Evolutionary conservation across 2,329 filamentous ascomycete genomes (phyloP), one percentile per base, ranked within the genome.

Genomic region (Fusarium nelsonii): DNA sequence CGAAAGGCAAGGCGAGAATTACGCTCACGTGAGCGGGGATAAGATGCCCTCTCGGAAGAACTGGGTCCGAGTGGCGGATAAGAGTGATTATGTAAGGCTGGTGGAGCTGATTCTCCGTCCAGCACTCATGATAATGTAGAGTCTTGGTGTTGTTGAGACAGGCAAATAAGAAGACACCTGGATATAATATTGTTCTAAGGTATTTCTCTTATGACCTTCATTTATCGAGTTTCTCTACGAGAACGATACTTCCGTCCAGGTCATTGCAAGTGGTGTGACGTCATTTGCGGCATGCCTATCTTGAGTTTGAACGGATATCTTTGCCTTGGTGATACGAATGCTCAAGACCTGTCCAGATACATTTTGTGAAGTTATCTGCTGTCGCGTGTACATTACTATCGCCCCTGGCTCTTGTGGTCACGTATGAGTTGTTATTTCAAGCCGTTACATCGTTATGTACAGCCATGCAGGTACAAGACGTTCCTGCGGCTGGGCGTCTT

Each of bases 1-100:
- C 72, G 71, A 65, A 69, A 76, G 71, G 66, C 64, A 63, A 71
- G 23, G 14, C 8, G 20, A 20, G 20, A 20, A 4, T 20, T 20
- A 2, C 28, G 12, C 71, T 80, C 79, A 81, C 79, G 79, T 81
- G 79, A 81, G 74, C 63, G 70, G 72, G 68, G 66, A 73, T 44
- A 15, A 40, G 56, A 52, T 77, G 76, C 78, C 77, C 78, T 78
- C 63, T 68, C 77, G 77, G 77, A 79, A 73, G 73, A 78, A 76
- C 41, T 57, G 48, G 26, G n/a, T 49, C 72, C 72, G 72, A 51
- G 30, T 48, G 52, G 48, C 46, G 44, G 28, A 23, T 14, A 6
- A 26, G 1, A 1, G 2, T 15, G 67, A 37, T 70, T 70, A 70
- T 26, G 36, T 69, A 70, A 70, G 0, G 0, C 28, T 23, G 20